Conservation (phyloP, 352 stramenopile genomes). For the Phytophthora quininea region DNA sequence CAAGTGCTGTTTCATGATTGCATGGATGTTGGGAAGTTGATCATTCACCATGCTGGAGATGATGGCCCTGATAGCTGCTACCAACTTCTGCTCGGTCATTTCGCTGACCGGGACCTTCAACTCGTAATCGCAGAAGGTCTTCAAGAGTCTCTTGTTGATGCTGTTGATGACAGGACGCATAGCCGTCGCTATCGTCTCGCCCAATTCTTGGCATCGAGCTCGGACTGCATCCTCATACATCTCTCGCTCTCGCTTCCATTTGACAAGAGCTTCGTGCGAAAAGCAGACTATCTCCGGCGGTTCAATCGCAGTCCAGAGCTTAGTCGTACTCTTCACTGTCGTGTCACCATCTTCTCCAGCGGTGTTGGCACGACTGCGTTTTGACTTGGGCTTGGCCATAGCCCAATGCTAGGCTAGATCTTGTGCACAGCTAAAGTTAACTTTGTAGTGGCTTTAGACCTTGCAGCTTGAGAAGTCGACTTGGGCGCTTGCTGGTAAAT, state of each 20-base stretch:
- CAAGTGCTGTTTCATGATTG: constrained; percentile 4
- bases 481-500: too few relatives aligned
- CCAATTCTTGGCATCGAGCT: constrained; percentile 5
- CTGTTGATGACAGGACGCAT: not conserved
- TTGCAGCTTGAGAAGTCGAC: too few relatives aligned
- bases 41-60: not conserved
- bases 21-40: constrained; percentile 1
- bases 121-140: constrained; percentile 9
- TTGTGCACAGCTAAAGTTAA: too few relatives aligned
- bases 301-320: constrained; percentile 2
- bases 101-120: not conserved
- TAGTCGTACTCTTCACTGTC: not conserved
- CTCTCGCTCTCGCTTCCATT: constrained; percentile 2
- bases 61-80: not conserved
- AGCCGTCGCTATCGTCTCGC: not conserved
- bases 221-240: constrained; percentile 10
- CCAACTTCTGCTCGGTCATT: not conserved
- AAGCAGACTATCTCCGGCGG: constrained; percentile 5
- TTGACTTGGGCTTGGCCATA: not conserved
- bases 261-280: constrained; percentile 10
- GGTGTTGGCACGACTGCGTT: constrained; percentile 12
- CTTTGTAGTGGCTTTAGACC: too few relatives aligned
- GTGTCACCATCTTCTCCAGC: not conserved
- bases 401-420: too few relatives aligned
- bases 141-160: constrained; percentile 4